A percentile compares a stretch with the other conserved stretches of the same genome.
Evolutionary conservation across 1,139 yeast species (phyloP).

Genomic region (Komagataea norvegica): DNA sequence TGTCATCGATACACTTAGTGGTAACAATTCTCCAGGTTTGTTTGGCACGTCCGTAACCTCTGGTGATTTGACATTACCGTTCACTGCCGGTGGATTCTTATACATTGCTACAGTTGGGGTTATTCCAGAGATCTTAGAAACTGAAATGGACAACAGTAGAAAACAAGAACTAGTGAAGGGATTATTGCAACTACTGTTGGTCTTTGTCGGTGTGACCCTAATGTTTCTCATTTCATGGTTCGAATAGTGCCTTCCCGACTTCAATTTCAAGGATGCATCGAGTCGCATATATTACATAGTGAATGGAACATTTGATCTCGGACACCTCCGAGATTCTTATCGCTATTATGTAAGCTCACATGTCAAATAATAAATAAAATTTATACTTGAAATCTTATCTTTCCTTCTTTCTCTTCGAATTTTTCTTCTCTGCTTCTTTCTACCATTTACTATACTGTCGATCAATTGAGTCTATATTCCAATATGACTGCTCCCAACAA

Average conservation of each 20-base stretch:
- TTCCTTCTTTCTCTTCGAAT: neutral
- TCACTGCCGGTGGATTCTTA: constrained; percentile 66
- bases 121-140: constrained; percentile 55
- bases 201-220: constrained; percentile 43
- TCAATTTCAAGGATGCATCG: too few relatives aligned
- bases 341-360: neutral
- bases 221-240: constrained; percentile 51
- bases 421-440: neutral
- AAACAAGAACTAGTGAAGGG: constrained; percentile 34
- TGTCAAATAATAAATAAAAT: too few relatives aligned
- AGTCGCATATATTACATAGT: too few relatives aligned
- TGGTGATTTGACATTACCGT: constrained; percentile 57
- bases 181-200: constrained; percentile 39
- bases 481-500: constrained; percentile 1
- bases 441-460: too few relatives aligned
- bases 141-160: constrained; percentile 33
- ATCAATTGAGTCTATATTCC: too few relatives aligned
- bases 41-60: constrained; percentile 45
- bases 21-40: constrained; percentile 34
- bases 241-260: constrained; percentile 15
- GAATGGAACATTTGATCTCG: too few relatives aligned
- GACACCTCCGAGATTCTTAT: neutral
- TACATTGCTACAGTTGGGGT: constrained; percentile 65
- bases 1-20: neutral
- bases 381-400: neutral